Evolutionary conservation across 148 eudicot species (phyloP), one percentile per base, ranked within the genome.

Genomic region (Rhododendron henanense): DNA sequence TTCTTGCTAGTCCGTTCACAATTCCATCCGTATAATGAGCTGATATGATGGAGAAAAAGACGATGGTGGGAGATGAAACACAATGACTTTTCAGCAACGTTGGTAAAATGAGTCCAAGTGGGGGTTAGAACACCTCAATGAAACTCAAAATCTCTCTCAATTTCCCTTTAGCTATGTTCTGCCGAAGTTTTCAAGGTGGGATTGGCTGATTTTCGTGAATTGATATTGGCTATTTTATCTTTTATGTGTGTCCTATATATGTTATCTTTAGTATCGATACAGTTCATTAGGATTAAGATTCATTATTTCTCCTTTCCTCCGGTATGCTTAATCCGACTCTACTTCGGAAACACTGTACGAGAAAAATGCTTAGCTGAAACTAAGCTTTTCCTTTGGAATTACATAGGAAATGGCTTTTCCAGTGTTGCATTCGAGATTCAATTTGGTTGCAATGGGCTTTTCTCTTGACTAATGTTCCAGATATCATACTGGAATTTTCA

Each of bases 1-100:
- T 90, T 79, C 89, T 89, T 81, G 88, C 89, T 21, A 88, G 87
- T 81, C 90, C 91, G n/a, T 71, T 90, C 63, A 87, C 90, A 83
- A 82, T 90, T 85, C 92, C 95, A 74, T 87, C 91, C 39, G 84
- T 88, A 84, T 85, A 87, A 82, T 21, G 53, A 48, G 15, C 33
- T 45, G 33, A 1, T 39, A n/a, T 21, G 37, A 75, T 47, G n/a
- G 73, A 86, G 59, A 15, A 50, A 23, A 4, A 78, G 48, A 74
- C 13, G 18, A 10, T 8, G 16, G 14, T 44, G 11, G n/a, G 7
- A 37, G 1, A 77, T 21, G 25, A 77, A 44, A 44, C 9, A 15
- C 51, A 2, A 77, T 37, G 11, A 39, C 23, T 47, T 76, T 41
- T 41, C 10, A 5, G 39, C 21, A 41, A 6, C 0, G 45, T 75